Conservation (phyloP, 352 stramenopile species). For the Globisporangium abappressorium region DNA sequence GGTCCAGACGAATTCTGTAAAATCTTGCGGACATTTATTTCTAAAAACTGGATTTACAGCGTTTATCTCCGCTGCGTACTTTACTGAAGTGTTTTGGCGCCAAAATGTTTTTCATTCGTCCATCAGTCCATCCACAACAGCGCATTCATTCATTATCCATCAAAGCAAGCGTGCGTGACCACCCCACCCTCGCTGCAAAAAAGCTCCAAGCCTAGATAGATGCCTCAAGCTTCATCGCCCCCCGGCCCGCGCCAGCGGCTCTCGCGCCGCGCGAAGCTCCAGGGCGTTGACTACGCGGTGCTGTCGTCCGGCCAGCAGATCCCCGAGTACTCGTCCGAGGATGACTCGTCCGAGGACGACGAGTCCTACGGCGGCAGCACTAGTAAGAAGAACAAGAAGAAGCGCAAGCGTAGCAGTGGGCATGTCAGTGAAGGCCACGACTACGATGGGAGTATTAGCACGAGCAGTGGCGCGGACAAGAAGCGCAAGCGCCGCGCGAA, state of each 20-base stretch:
- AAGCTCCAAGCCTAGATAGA: not conserved
- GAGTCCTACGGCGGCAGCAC: conserved; percentile 26
- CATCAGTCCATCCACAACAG: not conserved
- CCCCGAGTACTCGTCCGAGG: conserved; percentile 73
- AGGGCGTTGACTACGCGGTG: conserved; percentile 77
- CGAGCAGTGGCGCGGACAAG: not conserved
- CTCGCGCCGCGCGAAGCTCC: conserved; percentile 65
- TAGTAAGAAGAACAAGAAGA: conserved; percentile 9
- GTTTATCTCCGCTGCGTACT: not conserved
- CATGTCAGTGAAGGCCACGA: not conserved
- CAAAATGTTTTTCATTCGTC: conserved; percentile 1
- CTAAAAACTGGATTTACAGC: not conserved
- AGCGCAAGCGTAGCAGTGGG: conserved; percentile 1
- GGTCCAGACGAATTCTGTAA: not conserved
- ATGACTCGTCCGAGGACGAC: conserved; percentile 57
- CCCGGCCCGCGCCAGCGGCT: conserved; percentile 26
- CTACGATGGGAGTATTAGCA: not conserved
- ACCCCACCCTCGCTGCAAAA: not conserved
- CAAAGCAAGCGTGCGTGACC: not conserved
- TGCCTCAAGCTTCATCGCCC: not conserved
- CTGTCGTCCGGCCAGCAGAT: conserved; percentile 75
- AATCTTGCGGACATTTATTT: not conserved
- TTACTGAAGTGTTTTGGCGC: not conserved
- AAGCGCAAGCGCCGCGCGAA: conserved; percentile 33
- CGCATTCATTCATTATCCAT: not conserved